Conservation (phyloP, 805 yeast species). For the Saccharomyces paradoxus region DNA sequence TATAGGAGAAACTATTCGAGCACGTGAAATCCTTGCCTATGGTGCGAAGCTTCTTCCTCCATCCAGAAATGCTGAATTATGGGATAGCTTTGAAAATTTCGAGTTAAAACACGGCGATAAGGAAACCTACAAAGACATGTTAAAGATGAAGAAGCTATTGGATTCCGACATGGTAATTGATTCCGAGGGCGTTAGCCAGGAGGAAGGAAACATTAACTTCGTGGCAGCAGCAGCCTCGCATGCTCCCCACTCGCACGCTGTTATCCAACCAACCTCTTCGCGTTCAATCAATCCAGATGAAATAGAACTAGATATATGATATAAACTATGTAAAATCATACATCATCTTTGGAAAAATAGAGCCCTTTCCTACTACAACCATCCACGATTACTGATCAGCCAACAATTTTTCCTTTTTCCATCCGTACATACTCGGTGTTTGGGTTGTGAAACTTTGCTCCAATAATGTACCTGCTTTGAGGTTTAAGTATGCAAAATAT, state of each 20-base stretch:
- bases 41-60: conserved; percentile 40
- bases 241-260: conserved; percentile 25
- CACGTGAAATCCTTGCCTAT: conserved; percentile 52
- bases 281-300: conserved; percentile 44
- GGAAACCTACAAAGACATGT: conserved; percentile 64
- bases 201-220: conserved; percentile 33
- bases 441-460: not conserved
- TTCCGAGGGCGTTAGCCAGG: conserved; percentile 20
- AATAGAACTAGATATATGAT: conserved; percentile 45
- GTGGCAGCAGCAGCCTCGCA: conserved; percentile 40
- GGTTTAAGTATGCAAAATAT: too few species aligned
- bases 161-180: conserved; percentile 25
- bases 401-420: not conserved
- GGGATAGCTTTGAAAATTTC: conserved; percentile 68
- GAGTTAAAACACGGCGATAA: conserved; percentile 69
- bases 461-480: not conserved
- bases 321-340: not conserved
- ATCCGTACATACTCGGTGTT: not conserved
- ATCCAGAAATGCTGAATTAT: conserved; percentile 31
- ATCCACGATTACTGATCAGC: not conserved
- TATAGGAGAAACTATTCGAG: conserved; percentile 48
- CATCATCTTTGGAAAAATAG: too few species aligned
- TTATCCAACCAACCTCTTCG: conserved; percentile 16
- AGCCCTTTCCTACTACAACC: not conserved
- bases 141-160: conserved; percentile 45